A percentile compares a stretch with the other conserved stretches of the same genome.
phyloP scores from a whole-genome alignment of 108 stramenopile species.

The Cyclostephanos invisitatus region DNA sequence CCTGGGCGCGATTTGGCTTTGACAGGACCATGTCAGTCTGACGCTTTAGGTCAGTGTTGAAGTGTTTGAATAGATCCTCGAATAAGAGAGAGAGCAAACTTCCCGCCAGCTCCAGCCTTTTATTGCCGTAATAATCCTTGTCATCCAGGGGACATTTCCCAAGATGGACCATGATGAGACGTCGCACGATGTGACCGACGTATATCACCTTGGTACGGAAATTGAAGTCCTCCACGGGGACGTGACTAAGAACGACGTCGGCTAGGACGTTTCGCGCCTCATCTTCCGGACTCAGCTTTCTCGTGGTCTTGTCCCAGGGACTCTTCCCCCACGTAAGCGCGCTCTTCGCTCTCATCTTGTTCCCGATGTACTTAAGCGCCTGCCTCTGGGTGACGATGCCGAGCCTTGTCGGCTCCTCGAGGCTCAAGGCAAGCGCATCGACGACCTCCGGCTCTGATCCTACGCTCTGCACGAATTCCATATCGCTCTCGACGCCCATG shows the following conservation, averaged over 20 bases:
- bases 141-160: constrained; percentile 92
- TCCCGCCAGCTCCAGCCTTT: constrained; percentile 97
- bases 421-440: constrained; percentile 83
- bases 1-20: constrained; percentile 92
- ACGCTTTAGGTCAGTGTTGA: constrained; percentile 93
- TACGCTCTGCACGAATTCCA: constrained; percentile 96
- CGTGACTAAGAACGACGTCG: constrained; percentile 93
- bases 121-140: constrained; percentile 99
- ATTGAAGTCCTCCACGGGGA: constrained; percentile 90
- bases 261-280: constrained; percentile 97
- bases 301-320: constrained; percentile 35
- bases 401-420: constrained; percentile 88
- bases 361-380: constrained; percentile 91
- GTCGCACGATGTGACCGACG: constrained; percentile 92
- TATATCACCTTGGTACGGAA: constrained; percentile 93
- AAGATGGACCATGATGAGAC: constrained; percentile 88
- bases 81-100: constrained; percentile 94
- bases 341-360: constrained; percentile 84
- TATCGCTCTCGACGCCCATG: constrained; percentile 94
- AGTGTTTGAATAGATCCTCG: constrained; percentile 98
- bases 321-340: constrained; percentile 41
- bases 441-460: constrained; percentile 90
- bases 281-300: constrained; percentile 76
- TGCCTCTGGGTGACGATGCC: constrained; percentile 92
- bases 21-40: constrained; percentile 94